phyloP scores from a whole-genome alignment of 2,329 filamentous ascomycete genomes.

The Hortaea sp. region DNA sequence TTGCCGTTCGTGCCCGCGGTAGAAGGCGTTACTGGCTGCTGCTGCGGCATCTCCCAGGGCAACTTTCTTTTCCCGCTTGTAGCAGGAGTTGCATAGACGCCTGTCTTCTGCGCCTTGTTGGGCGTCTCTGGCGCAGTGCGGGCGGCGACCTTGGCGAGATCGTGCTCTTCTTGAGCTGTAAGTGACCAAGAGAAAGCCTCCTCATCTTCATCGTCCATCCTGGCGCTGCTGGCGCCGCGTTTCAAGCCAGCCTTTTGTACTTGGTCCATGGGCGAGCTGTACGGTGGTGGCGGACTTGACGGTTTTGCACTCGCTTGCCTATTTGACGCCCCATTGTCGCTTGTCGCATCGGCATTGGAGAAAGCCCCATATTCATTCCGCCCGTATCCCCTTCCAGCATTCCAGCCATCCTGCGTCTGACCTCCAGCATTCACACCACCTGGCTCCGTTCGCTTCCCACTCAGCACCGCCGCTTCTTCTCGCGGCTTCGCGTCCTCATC shows the following conservation, averaged over 20 bases:
- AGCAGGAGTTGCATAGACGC: slow-evolving; percentile 29
- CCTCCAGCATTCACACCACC: background rate
- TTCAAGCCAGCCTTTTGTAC: slow-evolving; percentile 19
- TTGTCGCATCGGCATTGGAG: background rate
- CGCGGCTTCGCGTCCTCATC: slow-evolving; percentile 41
- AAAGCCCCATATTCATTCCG: slow-evolving; percentile 7
- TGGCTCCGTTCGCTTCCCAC: slow-evolving; percentile 7
- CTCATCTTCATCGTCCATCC: slow-evolving; percentile 21
- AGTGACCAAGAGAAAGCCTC: slow-evolving; percentile 25
- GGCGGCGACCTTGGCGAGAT: slow-evolving; percentile 19
- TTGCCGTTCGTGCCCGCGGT: slow-evolving; percentile 17
- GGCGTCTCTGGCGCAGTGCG: slow-evolving; percentile 26
- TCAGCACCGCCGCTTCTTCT: slow-evolving; percentile 38
- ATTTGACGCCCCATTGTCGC: no score
- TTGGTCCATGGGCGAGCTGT: background rate
- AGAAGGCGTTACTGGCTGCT: slow-evolving; percentile 7
- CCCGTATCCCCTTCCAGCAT: slow-evolving; percentile 12
- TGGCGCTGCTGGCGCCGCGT: slow-evolving; percentile 17
- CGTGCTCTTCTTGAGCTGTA: slow-evolving; percentile 24
- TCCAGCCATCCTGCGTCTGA: slow-evolving; percentile 18
- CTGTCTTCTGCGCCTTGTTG: slow-evolving; percentile 30
- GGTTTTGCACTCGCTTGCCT: slow-evolving; percentile 1
- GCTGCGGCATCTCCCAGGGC: slow-evolving; percentile 30
- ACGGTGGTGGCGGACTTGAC: slow-evolving; percentile 6
- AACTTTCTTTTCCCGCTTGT: slow-evolving; percentile 23